A percentile compares a stretch with the other conserved stretches of the same genome.
Conservation (phyloP, 768 basidiomycete species). For the Goffeauzyma gilvescens region DNA sequence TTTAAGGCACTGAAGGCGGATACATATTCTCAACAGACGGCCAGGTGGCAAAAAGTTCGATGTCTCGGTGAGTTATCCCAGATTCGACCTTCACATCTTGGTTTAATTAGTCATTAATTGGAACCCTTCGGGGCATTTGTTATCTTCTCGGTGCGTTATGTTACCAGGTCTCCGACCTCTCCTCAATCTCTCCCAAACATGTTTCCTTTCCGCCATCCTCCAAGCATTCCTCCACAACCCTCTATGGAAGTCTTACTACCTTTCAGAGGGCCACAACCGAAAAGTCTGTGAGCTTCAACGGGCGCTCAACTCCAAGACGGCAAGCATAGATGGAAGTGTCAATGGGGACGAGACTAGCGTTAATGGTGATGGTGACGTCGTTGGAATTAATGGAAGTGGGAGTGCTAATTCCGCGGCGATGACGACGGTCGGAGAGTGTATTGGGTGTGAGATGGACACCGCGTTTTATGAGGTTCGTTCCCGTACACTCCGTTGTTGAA, state of each 20-base stretch:
- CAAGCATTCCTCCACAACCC: conserved; percentile 83
- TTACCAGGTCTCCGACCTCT: conserved; percentile 56
- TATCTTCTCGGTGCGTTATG: neutral
- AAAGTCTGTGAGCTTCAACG: conserved; percentile 32
- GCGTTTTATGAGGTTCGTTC: conserved; percentile 30
- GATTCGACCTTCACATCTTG: conserved; percentile 46
- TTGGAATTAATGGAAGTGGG: no score
- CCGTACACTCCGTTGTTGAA: neutral
- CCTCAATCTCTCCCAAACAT: conserved; percentile 76
- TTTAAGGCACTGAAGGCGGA: neutral
- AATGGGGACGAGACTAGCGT: no score
- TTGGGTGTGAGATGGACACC: conserved; percentile 84
- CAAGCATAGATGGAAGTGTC: no score
- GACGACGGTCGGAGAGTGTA: conserved; percentile 42
- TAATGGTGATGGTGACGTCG: no score
- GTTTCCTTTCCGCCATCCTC: conserved; percentile 79
- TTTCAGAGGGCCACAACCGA: conserved; percentile 72
- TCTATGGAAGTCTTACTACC: conserved; percentile 66
- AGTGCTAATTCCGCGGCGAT: no score
- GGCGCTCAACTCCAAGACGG: conserved; percentile 32
- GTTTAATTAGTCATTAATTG: no score
- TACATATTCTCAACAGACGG: neutral
- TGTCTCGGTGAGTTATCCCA: conserved; percentile 5
- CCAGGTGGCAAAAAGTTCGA: neutral
- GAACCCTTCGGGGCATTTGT: conserved; percentile 5